A percentile compares a stretch with the other conserved stretches of the same genome.
phyloP scores from a whole-genome alignment of 768 basidiomycete genomes.

The Boletus rubropictus region DNA sequence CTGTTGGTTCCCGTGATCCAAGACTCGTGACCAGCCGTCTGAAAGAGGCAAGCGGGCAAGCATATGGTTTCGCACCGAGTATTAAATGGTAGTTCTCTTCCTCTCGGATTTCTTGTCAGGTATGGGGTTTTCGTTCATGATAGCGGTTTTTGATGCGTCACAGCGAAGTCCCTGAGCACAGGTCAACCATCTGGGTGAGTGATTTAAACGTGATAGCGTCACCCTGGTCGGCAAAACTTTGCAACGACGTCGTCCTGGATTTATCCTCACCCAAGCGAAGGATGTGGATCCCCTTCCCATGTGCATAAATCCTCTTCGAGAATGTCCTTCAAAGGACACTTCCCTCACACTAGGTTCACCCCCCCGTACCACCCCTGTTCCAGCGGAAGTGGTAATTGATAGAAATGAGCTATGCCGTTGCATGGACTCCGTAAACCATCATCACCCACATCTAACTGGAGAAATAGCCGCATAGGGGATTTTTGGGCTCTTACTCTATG shows the following conservation, averaged over 20 bases:
- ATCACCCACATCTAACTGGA: no score
- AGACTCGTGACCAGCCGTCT: no score
- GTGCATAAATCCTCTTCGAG: no score
- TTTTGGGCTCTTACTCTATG: not conserved
- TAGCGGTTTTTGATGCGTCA: not conserved
- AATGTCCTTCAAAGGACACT: not conserved
- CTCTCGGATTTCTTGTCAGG: not conserved
- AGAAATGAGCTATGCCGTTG: no score
- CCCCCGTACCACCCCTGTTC: no score
- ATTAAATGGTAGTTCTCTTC: not conserved
- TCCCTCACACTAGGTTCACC: not conserved
- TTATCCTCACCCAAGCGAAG: not conserved
- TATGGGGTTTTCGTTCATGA: not conserved
- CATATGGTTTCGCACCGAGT: not conserved
- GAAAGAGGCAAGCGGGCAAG: no score
- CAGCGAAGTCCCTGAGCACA: not conserved
- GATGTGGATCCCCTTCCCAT: not conserved
- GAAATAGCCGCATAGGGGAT: not conserved
- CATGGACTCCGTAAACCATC: no score
- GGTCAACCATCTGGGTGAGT: no score
- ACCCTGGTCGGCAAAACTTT: not conserved
- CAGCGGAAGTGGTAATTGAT: no score
- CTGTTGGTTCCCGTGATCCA: no score
- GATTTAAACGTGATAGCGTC: not conserved
- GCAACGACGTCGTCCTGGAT: not conserved